Percentiles rank a stretch among this genome's conserved stretches.
Evolutionary conservation across 306 rosid species (phyloP).

Genomic region (Malus fusca): DNA sequence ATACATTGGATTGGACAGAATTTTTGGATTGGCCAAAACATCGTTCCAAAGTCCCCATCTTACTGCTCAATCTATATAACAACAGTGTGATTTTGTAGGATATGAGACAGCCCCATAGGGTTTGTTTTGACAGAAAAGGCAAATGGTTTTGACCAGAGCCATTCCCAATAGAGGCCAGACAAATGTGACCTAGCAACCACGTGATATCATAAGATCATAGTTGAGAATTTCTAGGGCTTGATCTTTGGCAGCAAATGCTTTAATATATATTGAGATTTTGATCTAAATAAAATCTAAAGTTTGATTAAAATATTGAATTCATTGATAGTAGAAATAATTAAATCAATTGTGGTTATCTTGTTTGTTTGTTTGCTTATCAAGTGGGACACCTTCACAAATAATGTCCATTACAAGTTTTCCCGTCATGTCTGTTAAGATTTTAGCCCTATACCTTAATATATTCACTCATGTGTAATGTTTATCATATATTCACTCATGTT

Average conservation of each 20-base stretch:
- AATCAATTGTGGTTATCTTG: neutral
- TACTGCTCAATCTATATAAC: slow-evolving; percentile 11
- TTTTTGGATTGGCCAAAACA: slow-evolving; percentile 5
- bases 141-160: neutral
- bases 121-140: slow-evolving; percentile 32
- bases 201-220: slow-evolving; percentile 41
- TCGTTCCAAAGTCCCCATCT: slow-evolving; percentile 28
- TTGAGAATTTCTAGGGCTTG: slow-evolving; percentile 44
- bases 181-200: slow-evolving; percentile 39
- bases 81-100: slow-evolving; percentile 20
- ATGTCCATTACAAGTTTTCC: too few species aligned
- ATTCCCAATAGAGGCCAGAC: slow-evolving; percentile 21
- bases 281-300: neutral
- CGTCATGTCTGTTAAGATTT: too few species aligned
- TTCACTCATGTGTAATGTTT: too few species aligned
- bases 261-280: neutral
- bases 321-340: neutral
- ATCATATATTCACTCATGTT: too few species aligned
- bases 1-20: neutral
- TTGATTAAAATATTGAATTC: neutral
- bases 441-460: too few species aligned
- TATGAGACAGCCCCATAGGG: slow-evolving; percentile 20
- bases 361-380: neutral
- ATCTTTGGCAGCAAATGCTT: slow-evolving; percentile 2
- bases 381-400: neutral